Conservation (phyloP, 495 filamentous ascomycete genomes). For the Penicillium diatomitis region DNA sequence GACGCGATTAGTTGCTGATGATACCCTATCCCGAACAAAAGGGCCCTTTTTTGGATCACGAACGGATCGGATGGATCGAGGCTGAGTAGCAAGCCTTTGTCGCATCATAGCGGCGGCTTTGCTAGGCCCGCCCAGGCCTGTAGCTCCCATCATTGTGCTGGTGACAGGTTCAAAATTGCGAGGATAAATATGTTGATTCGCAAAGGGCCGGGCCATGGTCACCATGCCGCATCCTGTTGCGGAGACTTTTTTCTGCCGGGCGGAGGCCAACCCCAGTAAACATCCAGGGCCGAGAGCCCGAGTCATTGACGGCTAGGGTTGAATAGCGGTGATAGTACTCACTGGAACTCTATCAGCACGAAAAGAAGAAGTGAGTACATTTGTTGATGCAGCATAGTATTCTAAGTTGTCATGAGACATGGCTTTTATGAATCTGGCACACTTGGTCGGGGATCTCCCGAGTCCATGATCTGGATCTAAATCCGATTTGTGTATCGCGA, state of each 20-base stretch:
- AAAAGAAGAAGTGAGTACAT: no score
- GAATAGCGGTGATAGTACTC: neutral
- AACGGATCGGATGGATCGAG: constrained; percentile 33
- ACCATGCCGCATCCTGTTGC: constrained; percentile 8
- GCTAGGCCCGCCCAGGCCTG: constrained; percentile 25
- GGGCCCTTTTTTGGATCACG: constrained; percentile 4
- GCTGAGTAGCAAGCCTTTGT: constrained; percentile 24
- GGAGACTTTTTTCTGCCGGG: constrained; percentile 35
- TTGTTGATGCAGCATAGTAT: no score
- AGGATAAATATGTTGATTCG: constrained; percentile 5
- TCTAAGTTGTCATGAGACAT: no score
- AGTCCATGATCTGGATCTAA: no score
- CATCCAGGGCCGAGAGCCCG: constrained; percentile 1
- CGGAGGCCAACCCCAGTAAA: constrained; percentile 15
- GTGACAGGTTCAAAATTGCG: neutral
- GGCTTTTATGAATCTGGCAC: no score
- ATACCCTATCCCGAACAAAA: no score
- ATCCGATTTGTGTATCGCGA: no score
- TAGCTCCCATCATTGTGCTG: constrained; percentile 28
- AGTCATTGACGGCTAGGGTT: neutral
- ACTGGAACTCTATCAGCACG: no score
- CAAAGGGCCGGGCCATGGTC: constrained; percentile 9
- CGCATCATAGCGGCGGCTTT: constrained; percentile 22
- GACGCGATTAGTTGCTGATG: constrained; percentile 10
- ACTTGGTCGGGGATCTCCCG: no score